These are phyloP conservation scores for Trichophyton verrucosum DNA, from an alignment of 2,329 filamentous ascomycete species.

Conservation along the genomic window DNA sequence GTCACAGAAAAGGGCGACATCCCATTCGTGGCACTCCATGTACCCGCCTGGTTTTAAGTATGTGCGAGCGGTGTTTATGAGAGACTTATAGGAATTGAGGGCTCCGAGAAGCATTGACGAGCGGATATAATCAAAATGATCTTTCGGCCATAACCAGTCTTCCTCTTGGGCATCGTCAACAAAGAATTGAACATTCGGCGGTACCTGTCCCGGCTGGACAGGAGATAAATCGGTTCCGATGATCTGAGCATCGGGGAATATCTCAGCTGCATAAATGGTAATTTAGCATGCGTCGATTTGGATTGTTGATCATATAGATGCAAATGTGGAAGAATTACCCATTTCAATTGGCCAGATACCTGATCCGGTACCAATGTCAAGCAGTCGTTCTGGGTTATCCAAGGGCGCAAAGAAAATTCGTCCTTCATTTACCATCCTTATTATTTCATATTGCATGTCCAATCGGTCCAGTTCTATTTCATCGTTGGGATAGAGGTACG, in stretches of 20 bases:
- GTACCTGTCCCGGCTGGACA: conserved; percentile 53
- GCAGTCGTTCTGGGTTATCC: conserved; percentile 32
- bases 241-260: conserved; percentile 8
- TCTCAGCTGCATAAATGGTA: neutral
- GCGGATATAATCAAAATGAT: conserved; percentile 49
- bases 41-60: conserved; percentile 47
- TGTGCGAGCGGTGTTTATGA: conserved; percentile 41
- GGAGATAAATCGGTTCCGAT: conserved; percentile 44
- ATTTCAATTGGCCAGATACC: conserved; percentile 28
- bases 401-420: conserved; percentile 38
- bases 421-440: conserved; percentile 35
- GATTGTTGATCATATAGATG: neutral
- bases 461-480: conserved; percentile 43
- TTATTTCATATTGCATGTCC: conserved; percentile 45
- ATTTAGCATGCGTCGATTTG: neutral
- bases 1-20: conserved; percentile 39
- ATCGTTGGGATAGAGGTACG: conserved; percentile 41
- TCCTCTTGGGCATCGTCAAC: conserved; percentile 55
- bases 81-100: conserved; percentile 43
- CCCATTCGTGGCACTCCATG: conserved; percentile 34
- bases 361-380: conserved; percentile 49
- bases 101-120: conserved; percentile 46
- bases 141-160: conserved; percentile 44
- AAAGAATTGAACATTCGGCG: conserved; percentile 61
- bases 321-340: conserved; percentile 7